Conservation (phyloP, 108 stramenopile species). For the Discostella stelligeroides region DNA sequence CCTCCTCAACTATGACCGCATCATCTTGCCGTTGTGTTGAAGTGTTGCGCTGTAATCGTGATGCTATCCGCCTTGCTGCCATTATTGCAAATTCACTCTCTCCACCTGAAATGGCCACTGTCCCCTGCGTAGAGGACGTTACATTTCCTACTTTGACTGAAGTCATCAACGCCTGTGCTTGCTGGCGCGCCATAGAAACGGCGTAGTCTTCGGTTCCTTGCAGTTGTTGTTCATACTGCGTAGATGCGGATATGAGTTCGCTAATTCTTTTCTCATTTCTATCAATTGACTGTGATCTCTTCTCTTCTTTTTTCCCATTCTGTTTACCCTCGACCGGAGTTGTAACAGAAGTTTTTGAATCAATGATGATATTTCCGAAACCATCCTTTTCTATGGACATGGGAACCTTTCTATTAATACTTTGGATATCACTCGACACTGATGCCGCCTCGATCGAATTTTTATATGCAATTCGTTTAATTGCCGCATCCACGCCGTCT, state of each 20-base stretch:
- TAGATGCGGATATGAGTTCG: neutral
- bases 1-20: conserved; percentile 9
- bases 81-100: conserved; percentile 68
- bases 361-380: conserved; percentile 52
- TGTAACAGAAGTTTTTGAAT: conserved; percentile 27
- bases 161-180: conserved; percentile 46
- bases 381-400: conserved; percentile 32
- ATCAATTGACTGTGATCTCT: conserved; percentile 1
- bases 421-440: neutral
- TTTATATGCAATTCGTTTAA: conserved; percentile 38
- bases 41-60: conserved; percentile 9
- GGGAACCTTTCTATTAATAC: conserved; percentile 10
- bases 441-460: conserved; percentile 56
- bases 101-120: conserved; percentile 34
- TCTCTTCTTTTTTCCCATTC: conserved; percentile 5
- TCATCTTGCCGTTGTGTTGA: conserved; percentile 4
- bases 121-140: conserved; percentile 26
- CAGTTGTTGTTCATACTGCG: neutral
- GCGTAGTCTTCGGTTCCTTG: conserved; percentile 49
- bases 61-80: conserved; percentile 60
- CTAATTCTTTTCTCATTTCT: neutral
- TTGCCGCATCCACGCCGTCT: conserved; percentile 20
- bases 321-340: conserved; percentile 1
- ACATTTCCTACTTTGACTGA: conserved; percentile 22
- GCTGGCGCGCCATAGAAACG: conserved; percentile 34